These are phyloP conservation scores for Fusarium liriodendri DNA, from an alignment of 2,329 filamentous ascomycete species.

Conservation along the genomic window DNA sequence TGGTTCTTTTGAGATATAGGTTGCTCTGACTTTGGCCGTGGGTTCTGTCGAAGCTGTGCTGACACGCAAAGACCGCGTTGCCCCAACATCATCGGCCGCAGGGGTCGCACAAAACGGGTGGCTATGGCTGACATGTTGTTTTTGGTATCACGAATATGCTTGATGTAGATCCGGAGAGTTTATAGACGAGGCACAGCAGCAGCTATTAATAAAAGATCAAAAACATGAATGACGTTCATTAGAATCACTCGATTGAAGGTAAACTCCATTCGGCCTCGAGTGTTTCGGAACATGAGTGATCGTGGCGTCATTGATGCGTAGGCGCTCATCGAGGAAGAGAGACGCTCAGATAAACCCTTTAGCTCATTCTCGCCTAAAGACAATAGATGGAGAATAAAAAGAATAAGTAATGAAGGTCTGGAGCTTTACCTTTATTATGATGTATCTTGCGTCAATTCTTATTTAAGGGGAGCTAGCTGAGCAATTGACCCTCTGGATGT, in stretches of 20 bases:
- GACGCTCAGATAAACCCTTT: too few relatives aligned
- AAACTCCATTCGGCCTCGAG: not conserved
- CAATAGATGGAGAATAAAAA: too few relatives aligned
- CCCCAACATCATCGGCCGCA: slow-evolving; percentile 14
- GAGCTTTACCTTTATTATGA: too few relatives aligned
- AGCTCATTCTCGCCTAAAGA: too few relatives aligned
- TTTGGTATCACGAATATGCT: not conserved
- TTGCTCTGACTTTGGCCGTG: not conserved
- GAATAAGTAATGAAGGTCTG: too few relatives aligned
- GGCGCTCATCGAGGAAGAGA: not conserved
- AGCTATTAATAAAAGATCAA: not conserved
- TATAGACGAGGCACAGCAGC: not conserved
- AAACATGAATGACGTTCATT: slow-evolving; percentile 13
- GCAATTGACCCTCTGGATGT: too few relatives aligned
- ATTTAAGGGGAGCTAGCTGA: too few relatives aligned
- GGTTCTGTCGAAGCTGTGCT: slow-evolving; percentile 3
- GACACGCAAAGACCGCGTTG: slow-evolving; percentile 22
- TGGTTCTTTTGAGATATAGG: slow-evolving; percentile 1
- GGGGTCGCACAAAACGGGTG: slow-evolving; percentile 25
- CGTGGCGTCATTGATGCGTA: slow-evolving; percentile 43
- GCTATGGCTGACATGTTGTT: slow-evolving; percentile 22
- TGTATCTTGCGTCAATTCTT: too few relatives aligned
- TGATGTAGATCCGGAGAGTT: not conserved
- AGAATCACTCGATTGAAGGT: slow-evolving; percentile 15
- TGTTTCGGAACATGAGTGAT: slow-evolving; percentile 6